A percentile compares a stretch with the other conserved stretches of the same genome.
Conservation (phyloP, 164 flowering plant species). For the Berberis thunbergii region DNA sequence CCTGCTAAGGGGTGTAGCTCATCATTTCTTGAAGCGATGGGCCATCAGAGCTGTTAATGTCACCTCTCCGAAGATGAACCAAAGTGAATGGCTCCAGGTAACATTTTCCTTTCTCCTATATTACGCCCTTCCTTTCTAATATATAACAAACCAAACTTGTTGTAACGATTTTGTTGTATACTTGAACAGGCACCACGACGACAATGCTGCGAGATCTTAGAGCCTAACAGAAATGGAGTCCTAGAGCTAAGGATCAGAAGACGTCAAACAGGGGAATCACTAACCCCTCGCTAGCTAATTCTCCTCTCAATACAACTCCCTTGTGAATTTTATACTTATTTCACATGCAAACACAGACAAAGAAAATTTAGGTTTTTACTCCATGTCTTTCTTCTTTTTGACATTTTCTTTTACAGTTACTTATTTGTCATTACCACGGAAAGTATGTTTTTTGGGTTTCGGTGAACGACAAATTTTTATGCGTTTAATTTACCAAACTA, state of each 20-base stretch:
- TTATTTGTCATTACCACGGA: too few species aligned
- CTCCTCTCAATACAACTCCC: too few species aligned
- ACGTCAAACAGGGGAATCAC: conserved; percentile 26
- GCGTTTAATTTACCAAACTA: too few species aligned
- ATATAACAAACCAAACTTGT: neutral
- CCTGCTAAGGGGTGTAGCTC: conserved; percentile 12
- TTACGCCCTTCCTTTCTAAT: neutral
- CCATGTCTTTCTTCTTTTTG: too few species aligned
- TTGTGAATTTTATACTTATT: too few species aligned
- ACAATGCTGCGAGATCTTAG: conserved; percentile 31
- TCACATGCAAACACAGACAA: too few species aligned
- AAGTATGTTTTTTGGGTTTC: too few species aligned
- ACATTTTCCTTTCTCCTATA: neutral
- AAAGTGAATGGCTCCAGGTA: conserved; percentile 40
- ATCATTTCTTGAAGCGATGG: conserved; percentile 14
- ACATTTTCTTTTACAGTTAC: too few species aligned
- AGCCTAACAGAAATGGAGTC: conserved; percentile 10
- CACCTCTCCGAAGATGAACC: conserved; percentile 22
- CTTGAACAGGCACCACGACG: conserved; percentile 35
- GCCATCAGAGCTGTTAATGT: conserved; percentile 25
- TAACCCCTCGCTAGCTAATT: conserved; percentile 13
- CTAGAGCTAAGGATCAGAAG: conserved; percentile 28
- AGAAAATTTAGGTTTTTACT: too few species aligned
- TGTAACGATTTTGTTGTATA: neutral
- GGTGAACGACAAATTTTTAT: too few species aligned